Conservation (phyloP, 768 basidiomycete genomes). For the Xanthoconium stramineum region DNA sequence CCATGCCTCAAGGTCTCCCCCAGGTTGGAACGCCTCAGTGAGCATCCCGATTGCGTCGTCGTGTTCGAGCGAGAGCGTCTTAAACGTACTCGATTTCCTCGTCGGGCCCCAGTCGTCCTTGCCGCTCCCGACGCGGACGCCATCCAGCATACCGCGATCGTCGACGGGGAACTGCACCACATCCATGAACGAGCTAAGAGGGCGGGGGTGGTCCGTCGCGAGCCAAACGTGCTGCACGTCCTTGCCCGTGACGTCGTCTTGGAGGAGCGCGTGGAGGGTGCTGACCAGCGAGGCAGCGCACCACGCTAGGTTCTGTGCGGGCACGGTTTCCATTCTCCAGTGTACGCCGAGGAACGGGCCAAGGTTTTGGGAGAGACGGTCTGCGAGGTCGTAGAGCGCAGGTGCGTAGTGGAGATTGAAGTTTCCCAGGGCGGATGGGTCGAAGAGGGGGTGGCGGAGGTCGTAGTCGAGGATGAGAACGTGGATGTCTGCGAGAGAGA, state of each 20-base stretch:
- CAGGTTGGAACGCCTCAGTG: conserved; percentile 39
- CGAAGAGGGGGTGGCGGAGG: conserved; percentile 45
- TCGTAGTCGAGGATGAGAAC: conserved; percentile 56
- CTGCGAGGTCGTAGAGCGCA: conserved; percentile 40
- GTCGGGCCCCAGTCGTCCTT: background rate
- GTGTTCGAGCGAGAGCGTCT: conserved; percentile 39
- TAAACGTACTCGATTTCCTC: conserved; percentile 48
- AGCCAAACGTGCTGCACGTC: conserved; percentile 47
- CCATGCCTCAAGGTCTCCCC: conserved; percentile 40
- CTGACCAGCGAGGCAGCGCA: conserved; percentile 52
- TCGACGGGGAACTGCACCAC: conserved; percentile 16
- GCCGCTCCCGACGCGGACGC: background rate
- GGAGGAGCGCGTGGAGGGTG: conserved; percentile 36
- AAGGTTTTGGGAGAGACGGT: conserved; percentile 32
- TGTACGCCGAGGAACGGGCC: conserved; percentile 48
- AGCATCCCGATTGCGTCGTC: conserved; percentile 45
- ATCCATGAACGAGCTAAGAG: background rate
- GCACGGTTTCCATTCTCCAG: conserved; percentile 56
- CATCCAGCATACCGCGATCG: background rate
- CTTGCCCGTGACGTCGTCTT: conserved; percentile 25
- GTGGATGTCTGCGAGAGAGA: conserved; percentile 30
- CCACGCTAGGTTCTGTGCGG: conserved; percentile 37
- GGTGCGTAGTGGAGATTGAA: conserved; percentile 42
- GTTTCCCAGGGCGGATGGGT: background rate
- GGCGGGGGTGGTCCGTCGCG: conserved; percentile 50